Percentiles rank a stretch among this genome's conserved stretches.
Evolutionary conservation across 768 basidiomycete genomes (phyloP).

Genomic region (Naganishia vaughanmartiniae): DNA sequence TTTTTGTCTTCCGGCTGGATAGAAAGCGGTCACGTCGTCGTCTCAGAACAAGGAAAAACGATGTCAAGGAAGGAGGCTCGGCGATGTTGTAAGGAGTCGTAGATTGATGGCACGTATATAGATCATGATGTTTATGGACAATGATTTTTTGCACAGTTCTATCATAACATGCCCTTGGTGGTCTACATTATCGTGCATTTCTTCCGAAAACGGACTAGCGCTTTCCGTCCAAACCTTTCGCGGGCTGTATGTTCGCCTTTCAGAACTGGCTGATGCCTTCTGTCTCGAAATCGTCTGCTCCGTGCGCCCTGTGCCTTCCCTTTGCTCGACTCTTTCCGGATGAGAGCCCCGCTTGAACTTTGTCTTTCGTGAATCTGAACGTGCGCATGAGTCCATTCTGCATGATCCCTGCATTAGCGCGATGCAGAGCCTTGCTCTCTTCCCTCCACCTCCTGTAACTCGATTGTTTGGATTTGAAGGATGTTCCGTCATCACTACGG

Average conservation of each 20-base stretch:
- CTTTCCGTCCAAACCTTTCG: no score
- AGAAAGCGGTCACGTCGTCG: no score
- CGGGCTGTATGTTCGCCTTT: neutral
- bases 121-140: neutral
- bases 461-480: constrained; percentile 19
- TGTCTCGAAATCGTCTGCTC: constrained; percentile 24
- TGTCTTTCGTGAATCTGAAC: constrained; percentile 60
- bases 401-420: constrained; percentile 65
- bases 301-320: constrained; percentile 26
- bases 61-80: no score
- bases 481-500: neutral
- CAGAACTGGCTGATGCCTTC: constrained; percentile 46
- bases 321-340: constrained; percentile 30
- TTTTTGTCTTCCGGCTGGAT: no score
- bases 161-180: no score
- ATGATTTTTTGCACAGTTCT: neutral
- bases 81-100: no score
- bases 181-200: no score
- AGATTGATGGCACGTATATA: no score
- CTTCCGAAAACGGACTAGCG: no score
- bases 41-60: no score
- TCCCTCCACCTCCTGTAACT: constrained; percentile 38
- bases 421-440: constrained; percentile 46
- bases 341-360: constrained; percentile 54
- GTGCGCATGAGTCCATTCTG: constrained; percentile 63